Conservation (phyloP, 805 yeast genomes). For the Metschnikowia borealis region DNA sequence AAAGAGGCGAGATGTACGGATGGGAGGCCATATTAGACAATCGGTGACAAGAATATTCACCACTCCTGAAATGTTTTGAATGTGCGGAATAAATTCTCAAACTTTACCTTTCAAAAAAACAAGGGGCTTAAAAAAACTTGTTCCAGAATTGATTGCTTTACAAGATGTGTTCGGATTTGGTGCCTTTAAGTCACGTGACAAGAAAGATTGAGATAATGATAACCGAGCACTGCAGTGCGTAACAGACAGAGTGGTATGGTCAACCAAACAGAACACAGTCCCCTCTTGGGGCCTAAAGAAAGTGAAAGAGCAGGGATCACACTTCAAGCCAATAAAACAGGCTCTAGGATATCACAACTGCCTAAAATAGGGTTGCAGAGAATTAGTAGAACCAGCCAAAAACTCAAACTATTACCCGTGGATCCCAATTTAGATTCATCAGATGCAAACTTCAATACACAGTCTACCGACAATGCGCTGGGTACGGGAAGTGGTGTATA, state of each 20-base stretch:
- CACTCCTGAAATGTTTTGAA: not conserved
- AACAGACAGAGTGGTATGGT: not conserved
- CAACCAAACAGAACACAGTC: not conserved
- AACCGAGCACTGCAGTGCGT: not conserved
- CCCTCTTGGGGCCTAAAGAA: slow-evolving; percentile 2
- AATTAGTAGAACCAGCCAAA: slow-evolving; percentile 69
- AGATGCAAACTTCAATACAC: slow-evolving; percentile 18
- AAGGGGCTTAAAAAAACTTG: not conserved
- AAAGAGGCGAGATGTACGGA: slow-evolving; percentile 13
- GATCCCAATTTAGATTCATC: slow-evolving; percentile 32
- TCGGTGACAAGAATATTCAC: not conserved
- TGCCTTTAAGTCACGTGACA: not conserved
- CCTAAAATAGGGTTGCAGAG: slow-evolving; percentile 67
- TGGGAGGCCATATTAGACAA: not conserved
- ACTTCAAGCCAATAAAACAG: slow-evolving; percentile 23
- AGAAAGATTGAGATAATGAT: not conserved
- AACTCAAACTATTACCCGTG: slow-evolving; percentile 67
- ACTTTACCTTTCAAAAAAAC: not conserved
- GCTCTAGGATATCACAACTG: slow-evolving; percentile 30
- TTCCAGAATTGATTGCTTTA: not conserved
- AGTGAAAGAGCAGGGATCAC: slow-evolving; percentile 8
- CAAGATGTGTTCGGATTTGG: not conserved
- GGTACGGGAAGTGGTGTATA: slow-evolving; percentile 51
- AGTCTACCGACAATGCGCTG: slow-evolving; percentile 30
- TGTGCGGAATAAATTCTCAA: not conserved